phyloP scores from a whole-genome alignment of 129 eudicot genomes.

The Solidago caesia region DNA sequence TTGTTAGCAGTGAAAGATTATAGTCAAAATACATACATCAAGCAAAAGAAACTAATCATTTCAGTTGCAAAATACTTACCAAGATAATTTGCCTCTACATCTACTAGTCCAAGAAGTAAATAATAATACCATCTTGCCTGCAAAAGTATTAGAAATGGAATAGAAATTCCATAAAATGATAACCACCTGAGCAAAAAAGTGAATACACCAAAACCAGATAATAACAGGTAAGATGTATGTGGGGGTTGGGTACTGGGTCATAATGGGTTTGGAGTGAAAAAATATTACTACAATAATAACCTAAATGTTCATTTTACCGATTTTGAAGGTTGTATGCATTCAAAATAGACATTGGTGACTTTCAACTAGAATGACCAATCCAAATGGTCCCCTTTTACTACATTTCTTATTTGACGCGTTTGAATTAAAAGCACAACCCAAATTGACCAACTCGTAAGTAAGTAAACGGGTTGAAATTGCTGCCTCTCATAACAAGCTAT shows the following conservation, averaged over 20 bases:
- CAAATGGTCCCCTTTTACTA: background rate
- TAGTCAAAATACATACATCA: background rate
- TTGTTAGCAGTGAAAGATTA: background rate
- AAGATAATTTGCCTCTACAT: slow-evolving; percentile 93
- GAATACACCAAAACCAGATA: background rate
- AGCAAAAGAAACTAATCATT: background rate
- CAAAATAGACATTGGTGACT: background rate
- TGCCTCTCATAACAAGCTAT: slow-evolving; percentile 10
- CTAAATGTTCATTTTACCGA: background rate
- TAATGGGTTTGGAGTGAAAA: background rate
- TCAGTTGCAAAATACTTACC: slow-evolving; percentile 42
- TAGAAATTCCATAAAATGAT: background rate
- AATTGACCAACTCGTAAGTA: background rate
- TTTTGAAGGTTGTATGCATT: background rate
- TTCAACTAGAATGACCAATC: background rate
- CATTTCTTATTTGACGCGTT: background rate
- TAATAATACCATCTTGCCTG: slow-evolving; percentile 97
- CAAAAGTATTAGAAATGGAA: slow-evolving; percentile 21
- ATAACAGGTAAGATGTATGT: too few species aligned
- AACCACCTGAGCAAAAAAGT: background rate
- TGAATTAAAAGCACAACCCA: background rate
- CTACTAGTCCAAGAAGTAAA: slow-evolving; percentile 80
- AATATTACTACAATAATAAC: background rate
- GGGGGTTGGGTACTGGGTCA: background rate
- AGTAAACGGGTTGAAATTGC: background rate